These are phyloP conservation scores for Monoraphidium neglectum DNA, from an alignment of 139 green algal species.

Conservation along the genomic window DNA sequence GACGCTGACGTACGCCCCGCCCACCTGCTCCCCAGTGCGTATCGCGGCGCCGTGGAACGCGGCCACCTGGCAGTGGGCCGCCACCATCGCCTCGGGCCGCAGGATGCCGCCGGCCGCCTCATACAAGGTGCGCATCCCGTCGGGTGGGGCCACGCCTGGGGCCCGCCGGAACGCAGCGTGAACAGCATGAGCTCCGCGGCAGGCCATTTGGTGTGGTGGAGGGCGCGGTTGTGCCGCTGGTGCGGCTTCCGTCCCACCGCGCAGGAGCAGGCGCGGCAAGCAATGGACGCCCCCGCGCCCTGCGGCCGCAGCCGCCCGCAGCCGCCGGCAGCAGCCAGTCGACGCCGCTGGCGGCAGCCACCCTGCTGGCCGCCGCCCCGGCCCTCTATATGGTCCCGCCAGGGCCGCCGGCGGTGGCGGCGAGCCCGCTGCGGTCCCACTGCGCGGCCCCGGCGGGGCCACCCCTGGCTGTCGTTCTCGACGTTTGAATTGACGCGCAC, in stretches of 20 bases:
- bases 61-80: constrained; percentile 32
- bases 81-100: constrained; percentile 63
- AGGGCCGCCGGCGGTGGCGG: no score
- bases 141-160: constrained; percentile 42
- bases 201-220: no score
- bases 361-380: no score
- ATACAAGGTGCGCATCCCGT: constrained; percentile 48
- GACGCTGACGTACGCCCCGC: neutral
- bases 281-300: no score
- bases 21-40: constrained; percentile 10
- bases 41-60: constrained; percentile 18
- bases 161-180: neutral
- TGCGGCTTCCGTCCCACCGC: no score
- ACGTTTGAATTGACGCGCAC: neutral
- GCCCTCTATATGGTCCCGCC: no score
- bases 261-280: no score
- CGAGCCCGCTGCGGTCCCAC: no score
- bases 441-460: neutral
- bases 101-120: constrained; percentile 71
- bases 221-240: no score
- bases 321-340: no score
- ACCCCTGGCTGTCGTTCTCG: neutral
- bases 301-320: no score
- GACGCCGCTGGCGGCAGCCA: no score
- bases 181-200: neutral